Conservation (phyloP, 2,329 filamentous ascomycete genomes). For the Paecilomyces sp. region DNA sequence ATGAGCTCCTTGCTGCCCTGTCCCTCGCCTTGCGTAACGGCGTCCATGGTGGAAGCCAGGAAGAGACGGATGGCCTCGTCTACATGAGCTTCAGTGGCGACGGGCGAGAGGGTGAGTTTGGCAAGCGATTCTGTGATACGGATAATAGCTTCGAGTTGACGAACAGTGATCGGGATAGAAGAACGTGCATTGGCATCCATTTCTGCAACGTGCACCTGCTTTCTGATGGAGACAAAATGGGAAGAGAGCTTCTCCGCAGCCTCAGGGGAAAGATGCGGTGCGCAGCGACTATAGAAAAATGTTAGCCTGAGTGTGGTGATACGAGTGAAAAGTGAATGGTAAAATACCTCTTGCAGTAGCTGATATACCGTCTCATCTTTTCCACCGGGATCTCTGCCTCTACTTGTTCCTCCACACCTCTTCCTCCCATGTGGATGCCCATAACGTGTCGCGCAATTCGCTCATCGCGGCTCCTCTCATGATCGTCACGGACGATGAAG, state of each 20-base stretch:
- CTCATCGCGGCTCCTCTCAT: constrained; percentile 83
- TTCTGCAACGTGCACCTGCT: constrained; percentile 87
- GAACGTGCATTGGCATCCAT: constrained; percentile 83
- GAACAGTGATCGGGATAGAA: constrained; percentile 93
- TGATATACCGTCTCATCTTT: constrained; percentile 95
- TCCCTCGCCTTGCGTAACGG: constrained; percentile 81
- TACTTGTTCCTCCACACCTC: constrained; percentile 70
- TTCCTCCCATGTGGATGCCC: constrained; percentile 89
- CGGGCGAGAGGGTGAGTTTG: constrained; percentile 76
- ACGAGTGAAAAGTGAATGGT: background rate
- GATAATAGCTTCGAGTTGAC: constrained; percentile 93
- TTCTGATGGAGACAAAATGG: constrained; percentile 92
- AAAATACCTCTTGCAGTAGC: constrained; percentile 86
- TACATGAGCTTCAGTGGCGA: constrained; percentile 86
- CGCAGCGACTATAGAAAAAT: constrained; percentile 61
- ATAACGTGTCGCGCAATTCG: constrained; percentile 95
- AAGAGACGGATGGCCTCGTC: constrained; percentile 97
- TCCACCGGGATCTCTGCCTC: constrained; percentile 90
- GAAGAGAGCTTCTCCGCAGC: constrained; percentile 94
- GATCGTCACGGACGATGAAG: constrained; percentile 95
- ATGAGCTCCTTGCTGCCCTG: constrained; percentile 82
- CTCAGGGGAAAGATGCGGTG: constrained; percentile 80
- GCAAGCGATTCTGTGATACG: constrained; percentile 95
- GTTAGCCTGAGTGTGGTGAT: constrained; percentile 7
- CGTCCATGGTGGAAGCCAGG: constrained; percentile 95